Evolutionary conservation across 2,329 filamentous ascomycete genomes (phyloP).

Genomic region (Ceratocystis eucalypticola): DNA sequence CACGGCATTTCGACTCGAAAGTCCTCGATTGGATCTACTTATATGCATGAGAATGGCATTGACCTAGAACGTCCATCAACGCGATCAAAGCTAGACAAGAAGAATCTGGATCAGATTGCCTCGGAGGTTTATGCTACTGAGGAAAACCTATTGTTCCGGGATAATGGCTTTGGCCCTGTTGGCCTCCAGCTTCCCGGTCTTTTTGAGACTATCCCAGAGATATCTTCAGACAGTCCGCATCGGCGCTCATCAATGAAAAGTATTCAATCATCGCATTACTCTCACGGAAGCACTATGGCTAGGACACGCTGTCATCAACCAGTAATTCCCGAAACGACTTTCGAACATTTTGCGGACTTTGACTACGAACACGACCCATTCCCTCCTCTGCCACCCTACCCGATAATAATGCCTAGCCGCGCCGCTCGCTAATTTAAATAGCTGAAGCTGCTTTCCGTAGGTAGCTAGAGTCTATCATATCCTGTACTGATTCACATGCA

Average conservation of each 20-base stretch:
- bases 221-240: conserved; percentile 15
- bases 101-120: conserved; percentile 8
- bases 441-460: background rate
- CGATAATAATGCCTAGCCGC: background rate
- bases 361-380: conserved; percentile 13
- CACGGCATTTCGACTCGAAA: background rate
- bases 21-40: background rate
- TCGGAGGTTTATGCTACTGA: conserved; percentile 22
- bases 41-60: background rate
- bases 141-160: conserved; percentile 29
- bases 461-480: background rate
- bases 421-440: background rate
- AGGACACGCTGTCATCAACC: background rate
- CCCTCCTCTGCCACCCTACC: conserved; percentile 1
- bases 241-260: conserved; percentile 12
- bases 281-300: background rate
- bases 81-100: conserved; percentile 2
- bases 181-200: conserved; percentile 27
- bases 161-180: conserved; percentile 26
- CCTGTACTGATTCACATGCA: background rate
- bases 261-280: background rate
- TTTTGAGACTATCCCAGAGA: conserved; percentile 21
- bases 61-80: background rate
- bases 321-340: background rate
- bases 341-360: conserved; percentile 16